Evolutionary conservation across 2,329 filamentous ascomycete species (phyloP).

Genomic region (Sarocladium strictum): DNA sequence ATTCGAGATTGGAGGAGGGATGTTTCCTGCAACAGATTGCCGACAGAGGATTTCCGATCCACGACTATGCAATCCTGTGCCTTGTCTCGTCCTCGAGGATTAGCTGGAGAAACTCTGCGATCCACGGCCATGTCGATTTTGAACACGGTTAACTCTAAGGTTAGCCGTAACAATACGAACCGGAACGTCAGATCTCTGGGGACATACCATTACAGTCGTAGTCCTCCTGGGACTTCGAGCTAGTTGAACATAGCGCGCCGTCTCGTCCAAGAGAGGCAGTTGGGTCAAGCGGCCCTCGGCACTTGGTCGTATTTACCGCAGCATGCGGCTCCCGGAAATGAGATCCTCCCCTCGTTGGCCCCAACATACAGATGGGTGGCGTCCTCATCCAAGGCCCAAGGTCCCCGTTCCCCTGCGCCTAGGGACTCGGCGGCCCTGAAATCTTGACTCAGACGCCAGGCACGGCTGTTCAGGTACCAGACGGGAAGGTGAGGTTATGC

Average conservation of each 20-base stretch:
- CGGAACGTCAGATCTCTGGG: slow-evolving; percentile 1
- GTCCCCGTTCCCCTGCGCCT: not conserved
- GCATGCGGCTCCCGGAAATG: slow-evolving; percentile 1
- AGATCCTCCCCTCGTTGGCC: not conserved
- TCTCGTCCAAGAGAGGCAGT: slow-evolving; percentile 5
- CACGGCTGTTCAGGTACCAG: slow-evolving; percentile 3
- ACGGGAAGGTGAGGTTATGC: not conserved
- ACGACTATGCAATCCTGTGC: no score
- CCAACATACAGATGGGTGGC: no score
- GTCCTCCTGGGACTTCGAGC: not conserved
- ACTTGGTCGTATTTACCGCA: not conserved
- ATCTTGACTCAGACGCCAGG: not conserved
- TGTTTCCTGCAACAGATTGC: no score
- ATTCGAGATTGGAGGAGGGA: no score
- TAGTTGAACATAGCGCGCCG: not conserved
- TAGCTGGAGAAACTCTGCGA: not conserved
- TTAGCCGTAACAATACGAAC: not conserved
- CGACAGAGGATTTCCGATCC: no score
- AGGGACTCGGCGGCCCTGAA: not conserved
- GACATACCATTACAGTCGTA: slow-evolving; percentile 3
- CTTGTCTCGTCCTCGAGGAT: no score
- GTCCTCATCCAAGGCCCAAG: not conserved
- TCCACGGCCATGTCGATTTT: not conserved
- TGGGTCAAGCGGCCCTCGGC: not conserved
- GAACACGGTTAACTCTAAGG: not conserved